Evolutionary conservation across 139 green algal species (phyloP).

Genomic region (Ulvella scutata): DNA sequence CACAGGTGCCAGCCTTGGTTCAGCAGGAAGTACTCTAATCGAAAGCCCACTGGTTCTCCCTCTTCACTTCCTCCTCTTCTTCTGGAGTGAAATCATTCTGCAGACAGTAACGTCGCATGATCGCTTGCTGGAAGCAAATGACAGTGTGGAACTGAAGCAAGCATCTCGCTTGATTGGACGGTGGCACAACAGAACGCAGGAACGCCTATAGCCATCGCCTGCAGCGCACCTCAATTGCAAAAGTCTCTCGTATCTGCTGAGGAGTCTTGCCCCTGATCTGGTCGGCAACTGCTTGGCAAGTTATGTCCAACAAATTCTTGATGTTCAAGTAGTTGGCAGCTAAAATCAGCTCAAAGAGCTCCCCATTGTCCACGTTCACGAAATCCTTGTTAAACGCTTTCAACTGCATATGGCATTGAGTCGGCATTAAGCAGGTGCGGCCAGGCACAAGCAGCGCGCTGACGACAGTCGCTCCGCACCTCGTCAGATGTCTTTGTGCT

Average conservation of each 20-base stretch:
- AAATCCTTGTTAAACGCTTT: conserved; percentile 90
- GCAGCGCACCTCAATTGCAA: conserved; percentile 77
- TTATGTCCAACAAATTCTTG: conserved; percentile 92
- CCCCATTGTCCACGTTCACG: conserved; percentile 91
- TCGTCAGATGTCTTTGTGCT: conserved; percentile 72
- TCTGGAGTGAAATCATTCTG: conserved; percentile 92
- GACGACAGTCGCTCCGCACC: too few relatives aligned
- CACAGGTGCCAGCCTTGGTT: too few relatives aligned
- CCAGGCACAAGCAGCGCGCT: neutral
- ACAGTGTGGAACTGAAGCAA: too few relatives aligned
- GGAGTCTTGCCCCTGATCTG: conserved; percentile 73
- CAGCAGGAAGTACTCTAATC: too few relatives aligned
- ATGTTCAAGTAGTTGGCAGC: conserved; percentile 99
- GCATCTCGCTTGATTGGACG: too few relatives aligned
- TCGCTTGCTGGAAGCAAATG: too few relatives aligned
- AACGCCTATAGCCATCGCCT: too few relatives aligned
- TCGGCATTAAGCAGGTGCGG: neutral
- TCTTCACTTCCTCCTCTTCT: conserved; percentile 87
- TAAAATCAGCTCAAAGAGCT: conserved; percentile 98
- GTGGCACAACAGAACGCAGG: too few relatives aligned
- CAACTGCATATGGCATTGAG: conserved; percentile 6
- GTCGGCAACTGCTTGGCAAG: conserved; percentile 91
- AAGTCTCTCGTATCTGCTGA: conserved; percentile 88
- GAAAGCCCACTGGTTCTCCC: conserved; percentile 89
- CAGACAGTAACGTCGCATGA: too few relatives aligned